Base-by-base conservation (phyloP, 2,329 filamentous ascomycete genomes). In the Ophiostoma australiae region DNA sequence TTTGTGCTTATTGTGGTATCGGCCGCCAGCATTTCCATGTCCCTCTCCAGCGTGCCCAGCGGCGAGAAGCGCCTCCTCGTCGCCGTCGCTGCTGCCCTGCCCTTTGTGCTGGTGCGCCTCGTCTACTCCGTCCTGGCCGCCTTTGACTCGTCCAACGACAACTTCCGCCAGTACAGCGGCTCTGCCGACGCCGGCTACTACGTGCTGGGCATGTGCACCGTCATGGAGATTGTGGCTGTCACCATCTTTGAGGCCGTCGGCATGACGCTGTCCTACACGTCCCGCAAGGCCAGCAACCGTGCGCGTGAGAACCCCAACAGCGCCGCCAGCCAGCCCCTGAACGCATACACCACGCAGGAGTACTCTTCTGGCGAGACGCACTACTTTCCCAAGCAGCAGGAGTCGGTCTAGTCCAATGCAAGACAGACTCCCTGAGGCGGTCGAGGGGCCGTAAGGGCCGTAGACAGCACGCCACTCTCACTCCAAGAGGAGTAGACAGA, bases 141-240 rank as follows among this genome's bases (percentile, higher is more conserved):
- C 23, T 86, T 84, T 76, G 73, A 79, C 31, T 72, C 73, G 11
- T 15, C 78, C 37, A 77, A 81, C 68, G 75, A 77, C 3, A 75
- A 74, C 31, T 87, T 87, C 77, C 84, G 79, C 72, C 74, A 79
- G 31, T 74, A 82, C 33, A 78, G 75, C 37, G 81, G 82, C 17
- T 79, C 78, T 55, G 72, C 78, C 37, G 80, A 79, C 1, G 78
- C 84, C 55, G 74, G 75, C 52, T 73, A 73, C 70, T 74, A 74
- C 31, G 72, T 80, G 20, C 76, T 85, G 8, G 80, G 81, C 58
- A 82, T 86, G 80, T 78, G 81, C 5, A 78, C 85, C 7, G 72
- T 86, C 33, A 82, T 84, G 78, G 85, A 88, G 76, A 80, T 86
- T 55, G 75, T 81, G 8, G 79, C 84, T 27, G 80, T 85, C 2